Conservation (phyloP, 2,329 filamentous ascomycete species). For the Thyridium curvatum region DNA sequence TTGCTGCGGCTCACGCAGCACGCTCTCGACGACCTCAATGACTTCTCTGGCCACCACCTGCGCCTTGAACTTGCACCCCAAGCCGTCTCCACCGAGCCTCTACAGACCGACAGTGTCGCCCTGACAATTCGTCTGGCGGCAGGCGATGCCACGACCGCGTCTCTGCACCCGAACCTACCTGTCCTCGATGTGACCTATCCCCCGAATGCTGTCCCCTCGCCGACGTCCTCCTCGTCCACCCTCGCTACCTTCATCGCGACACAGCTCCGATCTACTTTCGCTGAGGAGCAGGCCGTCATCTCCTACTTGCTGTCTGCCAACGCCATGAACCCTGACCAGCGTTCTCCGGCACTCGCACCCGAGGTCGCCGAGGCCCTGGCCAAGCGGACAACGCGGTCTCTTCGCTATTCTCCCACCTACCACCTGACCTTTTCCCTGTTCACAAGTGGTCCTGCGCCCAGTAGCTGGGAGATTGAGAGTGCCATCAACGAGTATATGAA, state of each 20-base stretch:
- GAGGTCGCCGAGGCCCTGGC: constrained; percentile 49
- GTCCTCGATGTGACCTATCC: constrained; percentile 74
- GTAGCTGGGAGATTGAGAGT: constrained; percentile 83
- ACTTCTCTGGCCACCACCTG: constrained; percentile 79
- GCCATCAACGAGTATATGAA: constrained; percentile 76
- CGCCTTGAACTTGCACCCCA: constrained; percentile 58
- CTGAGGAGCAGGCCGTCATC: constrained; percentile 83
- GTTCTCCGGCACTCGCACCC: constrained; percentile 38
- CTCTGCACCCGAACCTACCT: constrained; percentile 62
- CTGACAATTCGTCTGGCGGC: constrained; percentile 66
- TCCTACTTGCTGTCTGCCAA: constrained; percentile 60
- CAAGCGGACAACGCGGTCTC: constrained; percentile 72
- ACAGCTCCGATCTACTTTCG: constrained; percentile 71
- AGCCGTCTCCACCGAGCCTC: constrained; percentile 10
- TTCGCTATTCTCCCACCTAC: constrained; percentile 91
- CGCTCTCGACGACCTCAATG: constrained; percentile 78
- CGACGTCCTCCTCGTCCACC: constrained; percentile 62
- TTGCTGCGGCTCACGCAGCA: constrained; percentile 78
- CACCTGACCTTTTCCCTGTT: constrained; percentile 96
- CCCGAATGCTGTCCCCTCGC: constrained; percentile 58
- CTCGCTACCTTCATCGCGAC: constrained; percentile 73
- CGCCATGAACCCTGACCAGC: constrained; percentile 17
- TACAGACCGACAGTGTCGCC: constrained; percentile 44
- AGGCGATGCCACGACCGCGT: constrained; percentile 52
- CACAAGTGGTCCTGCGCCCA: constrained; percentile 69